These are phyloP conservation scores for Candida maris DNA, from an alignment of 805 yeast species.

Conservation along the genomic window DNA sequence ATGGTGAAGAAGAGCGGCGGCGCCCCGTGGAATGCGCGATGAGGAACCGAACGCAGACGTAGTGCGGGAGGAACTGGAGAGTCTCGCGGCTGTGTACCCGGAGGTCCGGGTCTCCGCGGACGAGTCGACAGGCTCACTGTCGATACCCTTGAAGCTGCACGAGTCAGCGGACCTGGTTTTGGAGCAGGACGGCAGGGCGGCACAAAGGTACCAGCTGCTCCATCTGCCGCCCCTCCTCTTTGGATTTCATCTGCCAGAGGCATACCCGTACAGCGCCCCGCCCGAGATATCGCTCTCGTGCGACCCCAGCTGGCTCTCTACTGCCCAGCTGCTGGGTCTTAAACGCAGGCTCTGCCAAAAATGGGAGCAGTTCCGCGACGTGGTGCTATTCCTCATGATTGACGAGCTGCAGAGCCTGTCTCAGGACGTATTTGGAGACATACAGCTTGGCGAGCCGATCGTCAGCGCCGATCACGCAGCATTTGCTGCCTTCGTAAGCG, in stretches of 20 bases:
- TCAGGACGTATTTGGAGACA: constrained; percentile 12
- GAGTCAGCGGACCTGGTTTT: constrained; percentile 20
- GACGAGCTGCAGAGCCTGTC: constrained; percentile 34
- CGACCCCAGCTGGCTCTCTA: constrained; percentile 30
- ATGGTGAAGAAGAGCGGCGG: constrained; percentile 7
- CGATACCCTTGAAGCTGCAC: constrained; percentile 27
- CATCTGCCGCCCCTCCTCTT: constrained; percentile 32
- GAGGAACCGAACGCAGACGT: constrained; percentile 1
- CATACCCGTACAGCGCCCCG: constrained; percentile 34
- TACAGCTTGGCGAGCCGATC: constrained; percentile 7
- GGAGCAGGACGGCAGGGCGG: constrained; percentile 5
- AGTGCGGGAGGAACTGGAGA: constrained; percentile 37
- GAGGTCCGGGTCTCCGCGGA: constrained; percentile 23
- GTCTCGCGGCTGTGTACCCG: constrained; percentile 40
- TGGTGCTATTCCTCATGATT: constrained; percentile 41
- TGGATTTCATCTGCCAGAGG: constrained; percentile 29
- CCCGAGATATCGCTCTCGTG: constrained; percentile 28
- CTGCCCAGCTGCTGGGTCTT: constrained; percentile 15
- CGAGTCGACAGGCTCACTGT: constrained; percentile 23
- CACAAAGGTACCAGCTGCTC: not conserved
- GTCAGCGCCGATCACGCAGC: constrained; percentile 1
- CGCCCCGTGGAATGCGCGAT: not conserved
- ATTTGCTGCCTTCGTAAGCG: constrained; percentile 14
- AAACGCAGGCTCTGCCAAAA: constrained; percentile 21
- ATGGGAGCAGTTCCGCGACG: constrained; percentile 36